Evolutionary conservation across 208 protist species (phyloP), one percentile per base, ranked within the genome.

Genomic region (Naegleria lovaniensis): DNA sequence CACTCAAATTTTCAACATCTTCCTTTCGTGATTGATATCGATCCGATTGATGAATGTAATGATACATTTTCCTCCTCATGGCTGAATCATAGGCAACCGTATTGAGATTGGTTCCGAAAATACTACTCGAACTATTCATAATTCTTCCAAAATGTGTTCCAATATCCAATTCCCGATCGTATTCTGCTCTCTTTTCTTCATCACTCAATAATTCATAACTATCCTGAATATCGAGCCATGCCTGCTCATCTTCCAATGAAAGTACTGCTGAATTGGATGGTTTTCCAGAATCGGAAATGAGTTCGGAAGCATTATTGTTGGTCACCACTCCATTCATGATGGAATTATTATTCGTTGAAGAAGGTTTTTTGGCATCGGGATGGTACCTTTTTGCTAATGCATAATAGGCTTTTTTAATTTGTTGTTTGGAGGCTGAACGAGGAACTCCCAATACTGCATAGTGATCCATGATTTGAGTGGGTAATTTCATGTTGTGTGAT

Each of bases 191-290:
- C 33, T 59, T 67, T 29, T 89, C 51, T 39, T 55, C 85, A 89
- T 89, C 85, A 25, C n/a, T 41, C 40, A 89, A 67, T 16, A 89
- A 25, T 41, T 89, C 85, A 67, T 89, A 89, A 79, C 67, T 79
- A 36, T 79, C 29, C 67, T 79, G 67, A 36, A 79, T 79, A 13
- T 79, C 67, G 25, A 79, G n/a, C 67, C 67, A 79, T 25, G 67
- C 29, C 9, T 79, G 29, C 2, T 67, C 55, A 67, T 67, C 55
- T 3, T 67, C 55, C 11, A 29, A 15, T 7, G 43, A 48, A 48
- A 48, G 43, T 48, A 48, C 43, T n/a, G n/a, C n/a, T 7, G 43
- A 48, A 48, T 48, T 48, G 1, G 43, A 48, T 48, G 43, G 43
- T 48, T 48, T 48, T 48, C 43, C 43, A 48, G 1, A 9, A 48